phyloP scores from a whole-genome alignment of 1,284 basidiomycete species.

The Leccinum huronense region DNA sequence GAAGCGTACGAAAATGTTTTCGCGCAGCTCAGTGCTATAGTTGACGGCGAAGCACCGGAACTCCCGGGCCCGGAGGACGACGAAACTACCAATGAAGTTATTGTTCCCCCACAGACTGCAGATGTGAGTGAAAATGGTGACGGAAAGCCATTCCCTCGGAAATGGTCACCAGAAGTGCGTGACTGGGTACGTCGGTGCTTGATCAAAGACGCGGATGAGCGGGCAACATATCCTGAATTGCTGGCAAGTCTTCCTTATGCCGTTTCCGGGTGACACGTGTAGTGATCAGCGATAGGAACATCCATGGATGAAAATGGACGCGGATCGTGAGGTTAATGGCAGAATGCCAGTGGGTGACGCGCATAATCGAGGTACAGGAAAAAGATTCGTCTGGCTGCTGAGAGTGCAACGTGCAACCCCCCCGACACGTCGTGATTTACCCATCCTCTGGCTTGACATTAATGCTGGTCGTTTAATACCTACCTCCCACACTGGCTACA shows the following conservation, averaged over 20 bases:
- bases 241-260: constrained; percentile 47
- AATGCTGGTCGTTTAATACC: constrained; percentile 36
- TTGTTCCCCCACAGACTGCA: constrained; percentile 21
- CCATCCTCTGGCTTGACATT: constrained; percentile 10
- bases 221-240: constrained; percentile 85
- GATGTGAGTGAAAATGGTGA: constrained; percentile 33
- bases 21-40: constrained; percentile 93
- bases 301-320: constrained; percentile 62
- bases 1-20: constrained; percentile 98
- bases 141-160: constrained; percentile 18
- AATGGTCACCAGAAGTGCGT: constrained; percentile 42
- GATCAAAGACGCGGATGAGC: constrained; percentile 70
- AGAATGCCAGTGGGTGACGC: constrained; percentile 62
- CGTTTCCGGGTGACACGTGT: constrained; percentile 1
- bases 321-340: constrained; percentile 71
- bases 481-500: constrained; percentile 15
- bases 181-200: constrained; percentile 67
- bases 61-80: constrained; percentile 65
- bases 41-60: constrained; percentile 89
- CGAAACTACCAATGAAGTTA: constrained; percentile 20
- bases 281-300: constrained; percentile 49
- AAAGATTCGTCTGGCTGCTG: background rate
- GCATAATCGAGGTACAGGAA: constrained; percentile 46
- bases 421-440: background rate
- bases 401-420: background rate